Base-by-base conservation (phyloP, 352 stramenopile genomes). In the Phytophthora lateralis region DNA sequence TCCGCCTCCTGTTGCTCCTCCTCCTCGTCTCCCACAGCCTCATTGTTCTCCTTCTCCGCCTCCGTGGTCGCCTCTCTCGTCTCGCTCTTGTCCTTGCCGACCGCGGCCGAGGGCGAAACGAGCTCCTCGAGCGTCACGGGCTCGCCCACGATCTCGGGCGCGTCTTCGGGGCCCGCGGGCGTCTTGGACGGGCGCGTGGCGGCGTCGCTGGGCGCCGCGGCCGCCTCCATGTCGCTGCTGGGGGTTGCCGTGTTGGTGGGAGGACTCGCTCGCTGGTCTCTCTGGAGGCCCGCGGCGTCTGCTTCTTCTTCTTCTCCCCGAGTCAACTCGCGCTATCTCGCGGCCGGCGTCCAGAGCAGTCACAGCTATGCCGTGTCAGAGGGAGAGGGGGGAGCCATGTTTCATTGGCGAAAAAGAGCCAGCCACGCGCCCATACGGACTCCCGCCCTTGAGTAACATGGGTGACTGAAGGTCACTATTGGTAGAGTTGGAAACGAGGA, bases 371-470 rank as follows among this genome's bases (percentile, higher is more conserved):
- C 69, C 60, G 51, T 69, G 66, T 41, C 21, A 63, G 46, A 55
- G 51, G 53, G 64, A 58, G 54, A 58, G 59, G 63, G 49, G 63
- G 69, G 69, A 76, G 69, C 42, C 62, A 68, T 61, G 52, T 69
- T 43, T 44, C 27, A 79, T 79, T 79, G 71, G 71, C 35, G 67
- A 68, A 76, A 79, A 79, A 76, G 67, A 79, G 63, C 48, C 71
- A 79, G 71, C 43, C 34, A 29, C n/a, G 7, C 20, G 9, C 29
- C 14, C 20, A 43, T 14, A 44, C 14, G 7, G 17, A 44, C 38
- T 6, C n/a, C 14, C 10, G 21, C 9, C 27, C 20, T 43, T 59
- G 21, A 20, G 35, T 18, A 30, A 49, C 26, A 66, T 60, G 57
- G 49, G n/a, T 55, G 14, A 32, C 15, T 46, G 29, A 37, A 12